phyloP scores from a whole-genome alignment of 176 grass and related monocot species.

The Miscanthus lutarioriparius region DNA sequence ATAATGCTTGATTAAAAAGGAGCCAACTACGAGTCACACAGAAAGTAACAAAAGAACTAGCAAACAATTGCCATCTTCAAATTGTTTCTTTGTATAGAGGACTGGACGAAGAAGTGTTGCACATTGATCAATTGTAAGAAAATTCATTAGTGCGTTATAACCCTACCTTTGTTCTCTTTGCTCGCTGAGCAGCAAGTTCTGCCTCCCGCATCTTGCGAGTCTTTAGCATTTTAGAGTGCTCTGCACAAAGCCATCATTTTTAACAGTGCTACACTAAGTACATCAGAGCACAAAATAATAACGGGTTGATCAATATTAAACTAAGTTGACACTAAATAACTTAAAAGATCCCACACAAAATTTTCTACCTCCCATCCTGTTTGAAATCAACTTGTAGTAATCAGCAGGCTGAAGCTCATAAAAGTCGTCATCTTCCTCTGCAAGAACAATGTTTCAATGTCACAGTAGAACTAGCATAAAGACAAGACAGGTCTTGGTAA shows the following conservation, averaged over 20 bases:
- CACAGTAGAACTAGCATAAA: conserved; percentile 8
- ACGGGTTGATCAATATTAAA: not conserved
- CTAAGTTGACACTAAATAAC: not conserved
- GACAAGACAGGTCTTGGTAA: not conserved
- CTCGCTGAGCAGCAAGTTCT: conserved; percentile 75
- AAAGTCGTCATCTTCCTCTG: conserved; percentile 91
- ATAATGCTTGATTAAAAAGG: conserved; percentile 13
- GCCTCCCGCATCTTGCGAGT: conserved; percentile 89
- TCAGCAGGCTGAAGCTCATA: conserved; percentile 90
- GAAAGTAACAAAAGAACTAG: not conserved
- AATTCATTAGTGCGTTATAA: not conserved
- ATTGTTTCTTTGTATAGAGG: not conserved
- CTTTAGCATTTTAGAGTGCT: conserved; percentile 71
- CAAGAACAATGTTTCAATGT: conserved; percentile 34
- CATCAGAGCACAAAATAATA: not conserved
- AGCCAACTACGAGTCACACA: not conserved
- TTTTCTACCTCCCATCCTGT: conserved; percentile 56
- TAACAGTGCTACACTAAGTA: conserved; percentile 12
- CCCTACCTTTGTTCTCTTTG: conserved; percentile 76
- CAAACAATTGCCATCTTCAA: not conserved
- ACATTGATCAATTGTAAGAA: not conserved
- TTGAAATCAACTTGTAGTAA: conserved; percentile 64
- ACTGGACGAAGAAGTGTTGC: not conserved
- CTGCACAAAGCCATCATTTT: conserved; percentile 41
- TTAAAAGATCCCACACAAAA: conserved; percentile 14